phyloP scores from a whole-genome alignment of 768 basidiomycete genomes.

The Hygrocybe punicea region DNA sequence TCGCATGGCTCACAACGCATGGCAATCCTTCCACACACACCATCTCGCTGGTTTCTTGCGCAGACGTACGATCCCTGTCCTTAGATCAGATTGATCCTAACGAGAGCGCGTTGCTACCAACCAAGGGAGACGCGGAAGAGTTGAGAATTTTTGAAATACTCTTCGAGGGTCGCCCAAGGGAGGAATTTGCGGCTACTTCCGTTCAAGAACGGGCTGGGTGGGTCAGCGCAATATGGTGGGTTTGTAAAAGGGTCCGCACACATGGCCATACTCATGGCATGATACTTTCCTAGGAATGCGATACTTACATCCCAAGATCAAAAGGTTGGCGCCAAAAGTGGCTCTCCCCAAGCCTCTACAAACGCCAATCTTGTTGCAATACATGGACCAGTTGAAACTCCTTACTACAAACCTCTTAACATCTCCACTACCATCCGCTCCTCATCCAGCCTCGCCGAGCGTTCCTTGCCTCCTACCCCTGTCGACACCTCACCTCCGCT shows the following conservation, averaged over 20 bases:
- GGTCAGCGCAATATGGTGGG: slow-evolving; percentile 73
- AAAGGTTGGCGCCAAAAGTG: background rate
- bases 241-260: slow-evolving; percentile 4
- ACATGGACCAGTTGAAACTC: no score
- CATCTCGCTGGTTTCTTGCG: slow-evolving; percentile 50
- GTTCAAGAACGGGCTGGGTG: slow-evolving; percentile 65
- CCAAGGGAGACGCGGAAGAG: slow-evolving; percentile 35
- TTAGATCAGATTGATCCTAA: slow-evolving; percentile 39
- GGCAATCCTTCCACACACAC: slow-evolving; percentile 37
- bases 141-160: slow-evolving; percentile 62
- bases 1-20: slow-evolving; percentile 45
- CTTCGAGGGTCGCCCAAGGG: slow-evolving; percentile 49
- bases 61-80: slow-evolving; percentile 61
- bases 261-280: background rate
- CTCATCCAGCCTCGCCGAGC: slow-evolving; percentile 24
- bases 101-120: slow-evolving; percentile 45
- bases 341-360: background rate
- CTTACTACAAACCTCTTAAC: no score
- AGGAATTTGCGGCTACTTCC: slow-evolving; percentile 61
- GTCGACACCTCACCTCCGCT: slow-evolving; percentile 10
- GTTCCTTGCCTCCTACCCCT: slow-evolving; percentile 35
- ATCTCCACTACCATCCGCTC: background rate
- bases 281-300: slow-evolving; percentile 48
- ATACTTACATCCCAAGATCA: slow-evolving; percentile 42
- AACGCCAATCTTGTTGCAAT: background rate